Percentiles rank a stretch among this genome's conserved stretches.
Evolutionary conservation across 352 stramenopile genomes (phyloP).

Genomic region (Blastocystis sp.): DNA sequence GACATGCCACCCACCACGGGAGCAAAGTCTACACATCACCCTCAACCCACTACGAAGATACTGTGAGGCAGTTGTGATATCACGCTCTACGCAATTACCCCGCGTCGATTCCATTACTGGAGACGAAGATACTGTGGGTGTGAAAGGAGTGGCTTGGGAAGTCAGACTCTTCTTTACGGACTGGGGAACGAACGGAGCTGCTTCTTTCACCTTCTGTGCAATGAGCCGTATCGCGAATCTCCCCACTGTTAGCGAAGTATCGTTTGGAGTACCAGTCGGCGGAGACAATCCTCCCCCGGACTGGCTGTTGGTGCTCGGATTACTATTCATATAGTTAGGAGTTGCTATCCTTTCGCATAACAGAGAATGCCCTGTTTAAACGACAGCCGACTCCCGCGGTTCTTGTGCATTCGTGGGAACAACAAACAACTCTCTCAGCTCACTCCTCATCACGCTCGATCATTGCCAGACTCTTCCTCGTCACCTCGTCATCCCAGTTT

Average conservation of each 20-base stretch:
- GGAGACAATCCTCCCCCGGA: neutral
- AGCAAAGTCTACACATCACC: conserved; percentile 11
- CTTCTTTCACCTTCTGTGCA: conserved; percentile 14
- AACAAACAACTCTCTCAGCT: neutral
- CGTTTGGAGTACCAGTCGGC: neutral
- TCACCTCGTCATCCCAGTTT: conserved; percentile 27
- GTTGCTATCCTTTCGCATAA: conserved; percentile 26
- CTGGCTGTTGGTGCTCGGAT: neutral
- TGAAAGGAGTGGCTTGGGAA: conserved; percentile 45
- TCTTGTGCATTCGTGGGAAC: neutral
- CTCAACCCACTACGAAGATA: too few relatives aligned
- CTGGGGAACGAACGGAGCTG: conserved; percentile 36
- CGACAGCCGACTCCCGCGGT: neutral
- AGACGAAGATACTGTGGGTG: neutral
- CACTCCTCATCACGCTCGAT: conserved; percentile 29
- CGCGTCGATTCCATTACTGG: neutral
- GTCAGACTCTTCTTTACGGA: conserved; percentile 4
- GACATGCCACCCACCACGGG: neutral
- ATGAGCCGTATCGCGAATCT: neutral
- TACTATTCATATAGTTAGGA: neutral
- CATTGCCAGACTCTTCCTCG: conserved; percentile 22
- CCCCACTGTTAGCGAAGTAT: neutral
- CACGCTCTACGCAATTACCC: neutral
- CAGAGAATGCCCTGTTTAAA: neutral
- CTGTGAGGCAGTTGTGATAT: too few relatives aligned